Evolutionary conservation across 2,329 filamentous ascomycete genomes (phyloP).

Genomic region (Monosporascus cannonballus): DNA sequence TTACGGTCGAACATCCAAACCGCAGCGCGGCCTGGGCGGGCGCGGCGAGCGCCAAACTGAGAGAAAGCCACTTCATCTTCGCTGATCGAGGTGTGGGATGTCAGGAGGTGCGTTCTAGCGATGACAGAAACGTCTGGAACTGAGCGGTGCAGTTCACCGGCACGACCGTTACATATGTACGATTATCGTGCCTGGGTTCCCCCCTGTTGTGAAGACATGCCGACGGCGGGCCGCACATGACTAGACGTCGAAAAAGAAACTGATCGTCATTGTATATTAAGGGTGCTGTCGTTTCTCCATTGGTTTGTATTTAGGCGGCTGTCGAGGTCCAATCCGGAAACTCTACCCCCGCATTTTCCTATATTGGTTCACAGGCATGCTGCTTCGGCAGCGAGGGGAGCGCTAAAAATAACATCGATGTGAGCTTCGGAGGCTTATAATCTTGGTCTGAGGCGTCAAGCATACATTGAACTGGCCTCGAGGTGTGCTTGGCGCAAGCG

Average conservation of each 20-base stretch:
- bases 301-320: conserved; percentile 15
- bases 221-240: conserved; percentile 8
- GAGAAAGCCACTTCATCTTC: conserved; percentile 22
- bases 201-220: conserved; percentile 10
- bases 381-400: conserved; percentile 9
- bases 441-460: background rate
- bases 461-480: background rate
- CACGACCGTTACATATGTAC: conserved; percentile 13
- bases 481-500: conserved; percentile 1
- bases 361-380: conserved; percentile 9
- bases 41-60: conserved; percentile 18
- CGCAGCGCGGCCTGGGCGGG: conserved; percentile 23
- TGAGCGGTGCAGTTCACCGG: background rate
- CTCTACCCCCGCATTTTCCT: conserved; percentile 12
- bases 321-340: conserved; percentile 12
- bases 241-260: conserved; percentile 5
- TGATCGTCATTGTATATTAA: conserved; percentile 8
- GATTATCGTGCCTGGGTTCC: background rate
- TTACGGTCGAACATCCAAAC: conserved; percentile 23
- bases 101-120: conserved; percentile 3
- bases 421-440: conserved; percentile 1
- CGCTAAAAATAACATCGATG: background rate
- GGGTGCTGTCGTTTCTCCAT: conserved; percentile 8
- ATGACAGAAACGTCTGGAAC: conserved; percentile 3
- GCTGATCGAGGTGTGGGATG: conserved; percentile 1